Evolutionary conservation across 805 yeast species (phyloP).

Genomic region (Ogataea methanolica): DNA sequence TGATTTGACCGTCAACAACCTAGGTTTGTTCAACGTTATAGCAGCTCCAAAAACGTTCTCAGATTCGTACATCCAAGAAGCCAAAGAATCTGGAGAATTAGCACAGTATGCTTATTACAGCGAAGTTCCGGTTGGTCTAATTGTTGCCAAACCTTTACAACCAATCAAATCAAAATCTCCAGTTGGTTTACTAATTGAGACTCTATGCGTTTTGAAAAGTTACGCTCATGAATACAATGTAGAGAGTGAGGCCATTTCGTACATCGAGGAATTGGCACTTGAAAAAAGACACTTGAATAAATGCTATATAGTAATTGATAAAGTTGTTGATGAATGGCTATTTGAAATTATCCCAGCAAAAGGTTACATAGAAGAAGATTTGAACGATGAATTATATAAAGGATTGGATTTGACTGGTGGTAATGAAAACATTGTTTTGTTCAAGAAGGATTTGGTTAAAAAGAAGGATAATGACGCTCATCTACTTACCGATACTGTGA

Average conservation of each 20-base stretch:
- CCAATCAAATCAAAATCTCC: slow-evolving; percentile 36
- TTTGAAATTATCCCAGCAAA: slow-evolving; percentile 3
- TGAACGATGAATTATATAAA: slow-evolving; percentile 15
- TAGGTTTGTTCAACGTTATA: slow-evolving; percentile 55
- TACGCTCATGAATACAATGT: slow-evolving; percentile 56
- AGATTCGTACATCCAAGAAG: slow-evolving; percentile 47
- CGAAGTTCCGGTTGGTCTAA: slow-evolving; percentile 78
- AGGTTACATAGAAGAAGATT: slow-evolving; percentile 20
- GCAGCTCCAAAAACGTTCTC: slow-evolving; percentile 53
- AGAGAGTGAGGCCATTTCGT: slow-evolving; percentile 54
- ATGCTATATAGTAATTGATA: slow-evolving; percentile 25
- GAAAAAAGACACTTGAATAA: slow-evolving; percentile 46
- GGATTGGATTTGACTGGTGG: slow-evolving; percentile 14
- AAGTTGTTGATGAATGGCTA: slow-evolving; percentile 7
- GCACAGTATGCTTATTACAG: slow-evolving; percentile 55
- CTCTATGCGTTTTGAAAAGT: slow-evolving; percentile 46
- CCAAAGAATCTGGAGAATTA: slow-evolving; percentile 44
- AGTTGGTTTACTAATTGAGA: slow-evolving; percentile 21
- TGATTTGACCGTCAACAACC: slow-evolving; percentile 55
- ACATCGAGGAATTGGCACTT: slow-evolving; percentile 52
- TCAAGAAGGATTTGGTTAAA: slow-evolving; percentile 1
- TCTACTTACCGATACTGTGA: no score
- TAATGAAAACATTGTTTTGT: slow-evolving; percentile 1
- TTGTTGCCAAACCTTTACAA: slow-evolving; percentile 51
- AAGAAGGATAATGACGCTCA: background rate